phyloP scores from a whole-genome alignment of 768 basidiomycete genomes.

The Naganishia kalamii region DNA sequence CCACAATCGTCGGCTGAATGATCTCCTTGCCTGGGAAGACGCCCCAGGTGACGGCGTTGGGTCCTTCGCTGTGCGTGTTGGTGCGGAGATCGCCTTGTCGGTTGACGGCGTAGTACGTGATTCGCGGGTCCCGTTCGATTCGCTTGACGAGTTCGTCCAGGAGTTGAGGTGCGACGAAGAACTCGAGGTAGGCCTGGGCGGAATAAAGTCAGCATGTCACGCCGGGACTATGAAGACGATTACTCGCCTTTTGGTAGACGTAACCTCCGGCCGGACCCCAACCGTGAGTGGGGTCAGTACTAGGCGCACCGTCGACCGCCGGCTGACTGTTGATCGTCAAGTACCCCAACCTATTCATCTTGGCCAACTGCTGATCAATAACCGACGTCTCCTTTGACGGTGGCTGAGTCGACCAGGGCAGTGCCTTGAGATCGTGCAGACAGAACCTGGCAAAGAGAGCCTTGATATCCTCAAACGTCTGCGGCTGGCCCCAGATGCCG shows the following conservation, averaged over 20 bases:
- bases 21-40: slow-evolving; percentile 97
- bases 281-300: slow-evolving; percentile 76
- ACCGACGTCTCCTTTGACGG: slow-evolving; percentile 47
- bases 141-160: slow-evolving; percentile 66
- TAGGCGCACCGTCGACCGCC: slow-evolving; percentile 80
- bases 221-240: neutral
- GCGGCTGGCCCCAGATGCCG: slow-evolving; percentile 40
- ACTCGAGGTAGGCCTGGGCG: slow-evolving; percentile 83
- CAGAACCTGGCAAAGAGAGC: slow-evolving; percentile 46
- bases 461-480: slow-evolving; percentile 36
- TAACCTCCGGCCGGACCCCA: slow-evolving; percentile 94
- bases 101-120: slow-evolving; percentile 97
- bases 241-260: slow-evolving; percentile 81
- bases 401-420: slow-evolving; percentile 47
- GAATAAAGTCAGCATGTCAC: neutral
- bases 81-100: slow-evolving; percentile 88
- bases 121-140: slow-evolving; percentile 77
- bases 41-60: slow-evolving; percentile 98
- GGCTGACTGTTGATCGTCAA: slow-evolving; percentile 96
- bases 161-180: slow-evolving; percentile 75
- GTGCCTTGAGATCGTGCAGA: slow-evolving; percentile 38
- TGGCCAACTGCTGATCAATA: slow-evolving; percentile 47
- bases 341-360: slow-evolving; percentile 86
- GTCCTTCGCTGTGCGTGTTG: slow-evolving; percentile 89
- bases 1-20: slow-evolving; percentile 90